Percentiles rank a stretch among this genome's conserved stretches.
phyloP scores from a whole-genome alignment of 768 basidiomycete species.

The Trametes maxima region DNA sequence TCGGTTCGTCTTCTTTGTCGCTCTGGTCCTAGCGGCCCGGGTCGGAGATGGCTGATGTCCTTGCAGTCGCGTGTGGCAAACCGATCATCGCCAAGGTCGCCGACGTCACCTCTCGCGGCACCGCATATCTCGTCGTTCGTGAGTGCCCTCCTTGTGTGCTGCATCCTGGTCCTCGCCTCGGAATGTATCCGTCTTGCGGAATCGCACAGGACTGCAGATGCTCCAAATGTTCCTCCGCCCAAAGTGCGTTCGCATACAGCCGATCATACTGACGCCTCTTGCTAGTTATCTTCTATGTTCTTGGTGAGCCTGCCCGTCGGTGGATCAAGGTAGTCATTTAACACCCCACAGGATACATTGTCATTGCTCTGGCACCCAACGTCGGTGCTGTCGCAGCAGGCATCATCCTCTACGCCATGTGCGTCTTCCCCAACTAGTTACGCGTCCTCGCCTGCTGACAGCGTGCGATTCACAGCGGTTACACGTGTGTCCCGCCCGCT shows the following conservation, averaged over 20 bases:
- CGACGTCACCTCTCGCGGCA: conserved; percentile 52
- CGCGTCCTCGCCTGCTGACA: conserved; percentile 33
- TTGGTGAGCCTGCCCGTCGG: conserved; percentile 34
- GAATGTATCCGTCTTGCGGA: too few species aligned
- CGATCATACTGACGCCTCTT: too few species aligned
- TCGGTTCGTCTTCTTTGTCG: conserved; percentile 48
- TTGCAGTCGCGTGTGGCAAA: conserved; percentile 34
- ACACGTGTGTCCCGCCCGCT: conserved; percentile 46
- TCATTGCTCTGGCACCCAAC: conserved; percentile 32
- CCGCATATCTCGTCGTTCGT: conserved; percentile 54
- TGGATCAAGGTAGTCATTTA: conserved; percentile 22
- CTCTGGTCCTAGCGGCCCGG: conserved; percentile 18
- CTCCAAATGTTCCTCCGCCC: too few species aligned
- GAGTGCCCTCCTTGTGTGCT: conserved; percentile 20
- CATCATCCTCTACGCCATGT: conserved; percentile 61
- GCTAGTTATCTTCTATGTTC: conserved; percentile 43
- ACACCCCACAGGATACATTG: conserved; percentile 36
- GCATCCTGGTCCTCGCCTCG: conserved; percentile 32
- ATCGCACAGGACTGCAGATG: too few species aligned
- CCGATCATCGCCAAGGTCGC: conserved; percentile 57
- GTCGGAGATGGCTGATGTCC: background rate
- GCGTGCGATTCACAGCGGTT: conserved; percentile 46
- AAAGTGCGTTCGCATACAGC: too few species aligned
- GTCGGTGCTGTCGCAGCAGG: conserved; percentile 35
- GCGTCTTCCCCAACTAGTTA: conserved; percentile 25